Base-by-base conservation (phyloP, 1,139 yeast genomes). In the Chernovozyma aurita region DNA sequence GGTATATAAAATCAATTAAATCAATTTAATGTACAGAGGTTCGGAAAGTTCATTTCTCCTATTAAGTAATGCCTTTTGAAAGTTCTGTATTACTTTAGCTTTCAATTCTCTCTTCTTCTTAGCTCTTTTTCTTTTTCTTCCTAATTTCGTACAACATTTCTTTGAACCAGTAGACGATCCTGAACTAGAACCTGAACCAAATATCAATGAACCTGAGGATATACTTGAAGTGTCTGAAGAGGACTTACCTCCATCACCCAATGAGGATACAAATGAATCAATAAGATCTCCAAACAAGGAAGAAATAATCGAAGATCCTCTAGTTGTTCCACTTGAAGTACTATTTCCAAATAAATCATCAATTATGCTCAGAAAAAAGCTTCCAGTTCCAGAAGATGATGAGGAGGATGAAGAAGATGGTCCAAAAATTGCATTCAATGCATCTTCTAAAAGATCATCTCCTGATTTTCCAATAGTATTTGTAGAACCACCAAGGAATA, bases 161-260 rank as follows among this genome's bases (percentile, higher is more conserved):
- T 30, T 22, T 9, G 26, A 20, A 4, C 28, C 17, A 20, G 37
- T 18, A 12, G 34, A 6, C 4, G 31, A 18, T 4, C 27, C 20
- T 16, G 33, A 15, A 8, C 28, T 13, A 9, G 42, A 36, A 3
- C 36, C 35, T 15, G 40, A 33, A 24, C 30, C 24, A 20, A 20
- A 20, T 20, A 20, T 7, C 14, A 35, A 30, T 33, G 40, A 42
- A 39, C 25, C 39, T 38, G 34, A 11, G 11, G 44, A 34, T 24
- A 30, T 18, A 15, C 32, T 24, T 24, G 33, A 29, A 14, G 41
- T 31, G 6, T 21, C 12, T 14, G 45, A 45, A 32, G 37, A 49
- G n/a, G n/a, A n/a, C 31, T 39, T 54, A 7, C 13, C 12, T 48
- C 42, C 59, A 52, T 38, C 55, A 47, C 43, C 44, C 32, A 46